A percentile compares a stretch with the other conserved stretches of the same genome.
phyloP scores from a whole-genome alignment of 108 stramenopile species.

The Ochromonas danica region DNA sequence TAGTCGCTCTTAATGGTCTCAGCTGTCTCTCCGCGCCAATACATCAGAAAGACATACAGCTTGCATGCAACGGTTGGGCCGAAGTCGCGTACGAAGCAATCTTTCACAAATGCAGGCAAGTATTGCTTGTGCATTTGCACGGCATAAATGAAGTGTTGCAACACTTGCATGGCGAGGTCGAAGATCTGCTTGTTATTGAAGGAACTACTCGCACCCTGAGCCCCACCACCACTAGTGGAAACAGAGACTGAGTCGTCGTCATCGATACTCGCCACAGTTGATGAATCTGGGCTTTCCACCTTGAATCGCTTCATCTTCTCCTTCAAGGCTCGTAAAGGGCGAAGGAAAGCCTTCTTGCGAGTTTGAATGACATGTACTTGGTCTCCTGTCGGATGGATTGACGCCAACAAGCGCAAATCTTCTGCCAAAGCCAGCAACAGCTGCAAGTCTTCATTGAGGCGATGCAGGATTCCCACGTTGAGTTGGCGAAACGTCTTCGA shows the following conservation, averaged over 20 bases:
- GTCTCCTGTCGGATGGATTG: not conserved
- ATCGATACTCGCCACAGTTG: not conserved
- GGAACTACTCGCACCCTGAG: not conserved
- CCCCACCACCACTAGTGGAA: not conserved
- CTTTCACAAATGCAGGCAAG: not conserved
- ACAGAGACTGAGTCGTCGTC: not conserved
- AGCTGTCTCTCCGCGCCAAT: no score
- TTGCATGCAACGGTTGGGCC: no score
- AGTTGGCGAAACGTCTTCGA: no score
- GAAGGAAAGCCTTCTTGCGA: not conserved
- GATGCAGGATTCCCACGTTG: no score
- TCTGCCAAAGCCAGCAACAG: not conserved
- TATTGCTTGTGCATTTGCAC: slow-evolving; percentile 5
- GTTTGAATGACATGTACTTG: not conserved
- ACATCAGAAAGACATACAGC: no score
- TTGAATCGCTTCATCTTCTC: not conserved
- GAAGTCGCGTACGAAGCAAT: not conserved
- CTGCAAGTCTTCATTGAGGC: not conserved
- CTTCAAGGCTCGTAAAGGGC: not conserved
- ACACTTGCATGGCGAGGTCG: not conserved
- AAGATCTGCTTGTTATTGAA: not conserved
- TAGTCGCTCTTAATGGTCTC: no score
- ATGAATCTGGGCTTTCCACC: not conserved
- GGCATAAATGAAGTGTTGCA: not conserved
- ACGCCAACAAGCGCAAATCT: not conserved